Percentiles rank a stretch among this genome's conserved stretches.
Conservation (phyloP, 1,284 basidiomycete genomes). For the Naganishia albida region DNA sequence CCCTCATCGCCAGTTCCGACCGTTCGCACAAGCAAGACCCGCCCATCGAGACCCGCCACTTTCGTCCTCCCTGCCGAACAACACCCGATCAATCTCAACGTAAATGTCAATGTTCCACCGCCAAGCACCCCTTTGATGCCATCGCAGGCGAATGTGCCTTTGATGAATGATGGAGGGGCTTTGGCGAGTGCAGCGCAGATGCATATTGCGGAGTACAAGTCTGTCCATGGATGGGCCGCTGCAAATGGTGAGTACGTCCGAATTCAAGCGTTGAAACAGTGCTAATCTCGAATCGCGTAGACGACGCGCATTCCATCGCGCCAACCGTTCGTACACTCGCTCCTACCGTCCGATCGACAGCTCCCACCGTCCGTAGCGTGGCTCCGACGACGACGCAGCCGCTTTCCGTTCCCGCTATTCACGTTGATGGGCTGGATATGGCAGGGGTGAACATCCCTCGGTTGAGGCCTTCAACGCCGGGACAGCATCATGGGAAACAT, state of each 20-base stretch:
- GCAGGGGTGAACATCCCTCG: conserved; percentile 1
- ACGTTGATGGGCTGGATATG: neutral
- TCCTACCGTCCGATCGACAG: neutral
- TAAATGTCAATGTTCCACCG: neutral
- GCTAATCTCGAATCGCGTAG: neutral
- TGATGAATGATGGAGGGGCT: neutral
- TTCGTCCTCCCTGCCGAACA: neutral
- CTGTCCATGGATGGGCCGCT: neutral
- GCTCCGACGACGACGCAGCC: neutral
- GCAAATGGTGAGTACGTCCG: neutral
- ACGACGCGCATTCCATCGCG: neutral
- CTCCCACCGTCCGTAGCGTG: neutral
- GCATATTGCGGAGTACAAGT: conserved; percentile 4
- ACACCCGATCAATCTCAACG: neutral
- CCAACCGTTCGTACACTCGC: neutral
- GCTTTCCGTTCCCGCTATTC: neutral
- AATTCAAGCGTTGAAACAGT: neutral
- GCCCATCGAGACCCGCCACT: conserved; percentile 1
- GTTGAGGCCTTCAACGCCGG: neutral
- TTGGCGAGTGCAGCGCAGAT: neutral
- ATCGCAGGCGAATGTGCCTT: neutral
- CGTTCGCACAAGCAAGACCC: neutral
- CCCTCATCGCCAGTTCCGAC: neutral
- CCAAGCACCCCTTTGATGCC: neutral
- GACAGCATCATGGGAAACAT: conserved; percentile 7